phyloP scores from a whole-genome alignment of 305 asterid genomes.

The Fraxinus latifolia region DNA sequence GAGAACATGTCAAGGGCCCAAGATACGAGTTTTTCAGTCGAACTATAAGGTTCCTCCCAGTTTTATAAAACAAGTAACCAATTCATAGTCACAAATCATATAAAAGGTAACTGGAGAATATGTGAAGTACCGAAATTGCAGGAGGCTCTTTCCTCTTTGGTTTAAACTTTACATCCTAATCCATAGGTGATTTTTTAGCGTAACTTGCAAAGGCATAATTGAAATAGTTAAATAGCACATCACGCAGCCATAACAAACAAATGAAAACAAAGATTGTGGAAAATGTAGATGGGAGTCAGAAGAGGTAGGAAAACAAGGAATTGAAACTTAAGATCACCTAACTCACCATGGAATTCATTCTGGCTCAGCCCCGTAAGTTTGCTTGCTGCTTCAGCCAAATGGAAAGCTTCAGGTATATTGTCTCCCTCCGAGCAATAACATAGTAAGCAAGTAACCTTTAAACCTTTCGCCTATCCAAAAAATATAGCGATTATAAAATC shows the following conservation, averaged over 20 bases:
- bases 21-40: neutral
- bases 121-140: neutral
- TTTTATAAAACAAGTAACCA: neutral
- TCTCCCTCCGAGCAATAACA: conserved; percentile 99
- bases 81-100: neutral
- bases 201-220: neutral
- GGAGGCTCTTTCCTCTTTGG: neutral
- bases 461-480: conserved; percentile 67
- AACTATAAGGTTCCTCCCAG: neutral
- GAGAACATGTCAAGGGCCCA: neutral
- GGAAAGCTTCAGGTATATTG: conserved; percentile 85
- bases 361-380: conserved; percentile 50
- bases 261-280: neutral
- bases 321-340: conserved; percentile 11
- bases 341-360: conserved; percentile 51
- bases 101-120: neutral
- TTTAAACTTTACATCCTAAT: neutral
- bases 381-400: conserved; percentile 75
- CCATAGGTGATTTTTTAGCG: neutral
- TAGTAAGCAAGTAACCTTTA: conserved; percentile 81
- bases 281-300: neutral
- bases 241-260: neutral
- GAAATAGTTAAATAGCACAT: neutral
- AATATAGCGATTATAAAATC: neutral
- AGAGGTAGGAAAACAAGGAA: neutral